These are phyloP conservation scores for Microdochium nivale DNA, from an alignment of 2,329 filamentous ascomycete genomes.

Conservation along the genomic window DNA sequence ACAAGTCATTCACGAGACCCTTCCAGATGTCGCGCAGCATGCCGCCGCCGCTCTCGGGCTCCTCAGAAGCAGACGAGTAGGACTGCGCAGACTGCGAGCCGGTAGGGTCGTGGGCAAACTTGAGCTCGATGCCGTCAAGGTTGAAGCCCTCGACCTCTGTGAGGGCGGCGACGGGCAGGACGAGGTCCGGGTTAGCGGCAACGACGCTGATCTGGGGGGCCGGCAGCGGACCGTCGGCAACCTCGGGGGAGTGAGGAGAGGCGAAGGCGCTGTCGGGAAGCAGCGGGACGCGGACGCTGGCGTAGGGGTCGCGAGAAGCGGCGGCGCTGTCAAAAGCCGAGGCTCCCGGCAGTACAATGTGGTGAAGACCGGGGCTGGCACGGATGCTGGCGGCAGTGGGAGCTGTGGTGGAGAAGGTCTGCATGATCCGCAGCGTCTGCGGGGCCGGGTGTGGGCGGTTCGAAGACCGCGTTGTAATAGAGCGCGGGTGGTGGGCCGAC, in stretches of 20 bases:
- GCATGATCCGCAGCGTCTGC: slow-evolving; percentile 50
- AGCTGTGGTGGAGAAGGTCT: slow-evolving; percentile 47
- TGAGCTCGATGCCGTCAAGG: slow-evolving; percentile 46
- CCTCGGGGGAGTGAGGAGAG: slow-evolving; percentile 32
- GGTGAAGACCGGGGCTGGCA: slow-evolving; percentile 33
- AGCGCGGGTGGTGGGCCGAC: slow-evolving; percentile 16
- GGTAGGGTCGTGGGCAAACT: slow-evolving; percentile 35
- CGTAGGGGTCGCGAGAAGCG: slow-evolving; percentile 3
- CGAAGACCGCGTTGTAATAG: slow-evolving; percentile 24
- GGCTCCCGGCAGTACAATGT: slow-evolving; percentile 41
- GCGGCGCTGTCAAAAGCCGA: slow-evolving; percentile 15
- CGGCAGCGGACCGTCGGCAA: slow-evolving; percentile 29
- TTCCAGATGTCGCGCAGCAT: slow-evolving; percentile 48
- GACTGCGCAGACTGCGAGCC: neutral
- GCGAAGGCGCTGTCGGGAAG: slow-evolving; percentile 47
- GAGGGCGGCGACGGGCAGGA: slow-evolving; percentile 36
- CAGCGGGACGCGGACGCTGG: slow-evolving; percentile 45
- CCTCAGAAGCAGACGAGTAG: neutral
- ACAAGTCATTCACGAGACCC: slow-evolving; percentile 45
- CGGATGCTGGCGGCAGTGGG: slow-evolving; percentile 23
- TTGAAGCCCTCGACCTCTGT: slow-evolving; percentile 51
- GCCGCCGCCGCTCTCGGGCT: slow-evolving; percentile 12
- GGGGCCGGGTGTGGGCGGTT: slow-evolving; percentile 23
- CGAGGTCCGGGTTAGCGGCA: slow-evolving; percentile 45
- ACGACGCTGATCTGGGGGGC: slow-evolving; percentile 43